Percentiles rank a stretch among this genome's conserved stretches.
phyloP scores from a whole-genome alignment of 441 rosid species.

The Metrosideros polymorpha region DNA sequence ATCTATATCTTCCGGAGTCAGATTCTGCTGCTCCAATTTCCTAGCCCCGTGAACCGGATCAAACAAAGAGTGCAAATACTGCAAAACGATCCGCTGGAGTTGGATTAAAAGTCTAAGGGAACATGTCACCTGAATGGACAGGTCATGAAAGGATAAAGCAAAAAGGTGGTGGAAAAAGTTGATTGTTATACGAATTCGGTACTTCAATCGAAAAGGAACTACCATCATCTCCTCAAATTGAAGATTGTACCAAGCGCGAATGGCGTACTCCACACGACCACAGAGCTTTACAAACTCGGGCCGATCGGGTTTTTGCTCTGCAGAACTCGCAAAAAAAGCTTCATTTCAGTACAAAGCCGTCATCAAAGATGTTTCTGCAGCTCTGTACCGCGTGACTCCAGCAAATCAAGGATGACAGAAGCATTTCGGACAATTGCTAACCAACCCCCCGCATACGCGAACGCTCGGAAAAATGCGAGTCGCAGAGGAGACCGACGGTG shows the following conservation, averaged over 20 bases:
- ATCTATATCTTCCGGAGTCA: background rate
- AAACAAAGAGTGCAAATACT: conserved; percentile 2
- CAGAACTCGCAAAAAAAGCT: background rate
- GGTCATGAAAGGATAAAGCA: background rate
- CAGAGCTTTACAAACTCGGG: background rate
- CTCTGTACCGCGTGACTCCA: background rate
- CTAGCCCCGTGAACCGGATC: conserved; percentile 5
- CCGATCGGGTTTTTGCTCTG: conserved; percentile 1
- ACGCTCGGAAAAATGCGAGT: too few relatives aligned
- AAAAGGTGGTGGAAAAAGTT: background rate
- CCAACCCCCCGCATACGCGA: too few relatives aligned
- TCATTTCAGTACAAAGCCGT: background rate
- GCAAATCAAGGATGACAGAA: background rate
- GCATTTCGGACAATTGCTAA: background rate
- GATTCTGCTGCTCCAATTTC: background rate
- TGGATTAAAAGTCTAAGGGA: background rate
- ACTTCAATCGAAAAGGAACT: background rate
- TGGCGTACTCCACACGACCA: background rate
- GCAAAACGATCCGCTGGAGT: background rate
- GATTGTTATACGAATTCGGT: background rate
- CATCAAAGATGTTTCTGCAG: background rate
- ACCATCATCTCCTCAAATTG: conserved; percentile 13
- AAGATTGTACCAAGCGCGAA: conserved; percentile 7
- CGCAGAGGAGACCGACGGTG: background rate
- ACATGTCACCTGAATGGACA: background rate